phyloP scores from a whole-genome alignment of 192 early-diverging fungal species.

The Gigaspora rosea region DNA sequence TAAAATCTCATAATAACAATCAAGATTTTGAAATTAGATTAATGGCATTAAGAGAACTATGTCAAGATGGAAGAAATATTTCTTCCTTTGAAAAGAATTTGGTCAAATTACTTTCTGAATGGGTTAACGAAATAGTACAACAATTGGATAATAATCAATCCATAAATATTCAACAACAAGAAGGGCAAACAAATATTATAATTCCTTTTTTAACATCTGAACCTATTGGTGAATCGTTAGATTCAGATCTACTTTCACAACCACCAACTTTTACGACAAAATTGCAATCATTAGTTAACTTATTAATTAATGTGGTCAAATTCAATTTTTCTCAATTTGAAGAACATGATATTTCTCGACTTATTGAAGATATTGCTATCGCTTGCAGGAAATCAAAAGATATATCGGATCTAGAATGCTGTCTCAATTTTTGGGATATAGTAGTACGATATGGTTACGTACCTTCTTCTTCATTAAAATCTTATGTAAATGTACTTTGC shows the following conservation, averaged over 20 bases:
- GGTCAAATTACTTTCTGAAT: slow-evolving; percentile 47
- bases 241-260: not conserved
- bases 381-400: slow-evolving; percentile 48
- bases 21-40: slow-evolving; percentile 59
- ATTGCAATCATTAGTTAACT: slow-evolving; percentile 51
- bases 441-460: slow-evolving; percentile 59
- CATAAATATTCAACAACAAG: not conserved
- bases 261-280: slow-evolving; percentile 28
- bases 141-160: slow-evolving; percentile 35
- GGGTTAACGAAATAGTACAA: slow-evolving; percentile 49
- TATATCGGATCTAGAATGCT: slow-evolving; percentile 40
- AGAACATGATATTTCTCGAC: slow-evolving; percentile 49
- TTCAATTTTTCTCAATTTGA: slow-evolving; percentile 64
- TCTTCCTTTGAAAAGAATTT: slow-evolving; percentile 63
- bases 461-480: slow-evolving; percentile 45
- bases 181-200: not conserved
- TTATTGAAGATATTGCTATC: slow-evolving; percentile 49
- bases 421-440: slow-evolving; percentile 55
- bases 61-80: slow-evolving; percentile 58
- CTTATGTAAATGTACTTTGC: slow-evolving; percentile 57
- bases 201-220: slow-evolving; percentile 5
- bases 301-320: slow-evolving; percentile 51
- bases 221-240: not conserved
- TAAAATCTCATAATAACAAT: slow-evolving; percentile 49
- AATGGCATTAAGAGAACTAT: slow-evolving; percentile 49